These are phyloP conservation scores for Fusarium tricinctum DNA, from an alignment of 2,329 filamentous ascomycete species.

Conservation along the genomic window DNA sequence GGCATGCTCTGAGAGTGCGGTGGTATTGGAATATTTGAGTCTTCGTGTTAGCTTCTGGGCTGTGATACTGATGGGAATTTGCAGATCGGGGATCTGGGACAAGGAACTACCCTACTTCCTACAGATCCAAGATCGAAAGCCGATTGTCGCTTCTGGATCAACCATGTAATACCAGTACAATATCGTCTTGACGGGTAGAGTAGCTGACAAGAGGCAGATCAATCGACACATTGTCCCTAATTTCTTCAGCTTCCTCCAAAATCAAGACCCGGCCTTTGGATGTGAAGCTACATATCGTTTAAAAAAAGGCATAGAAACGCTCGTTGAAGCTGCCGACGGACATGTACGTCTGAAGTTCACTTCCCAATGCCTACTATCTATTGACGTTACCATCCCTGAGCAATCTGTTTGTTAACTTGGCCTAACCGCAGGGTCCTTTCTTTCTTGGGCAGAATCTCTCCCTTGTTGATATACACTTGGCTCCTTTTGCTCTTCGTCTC, in stretches of 20 bases:
- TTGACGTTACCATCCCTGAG: not conserved
- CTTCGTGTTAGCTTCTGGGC: not conserved
- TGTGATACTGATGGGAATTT: slow-evolving; percentile 2
- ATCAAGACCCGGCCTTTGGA: slow-evolving; percentile 72
- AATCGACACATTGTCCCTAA: slow-evolving; percentile 81
- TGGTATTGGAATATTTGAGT: slow-evolving; percentile 86
- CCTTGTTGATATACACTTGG: slow-evolving; percentile 81
- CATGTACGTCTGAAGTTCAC: slow-evolving; percentile 48
- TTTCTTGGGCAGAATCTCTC: slow-evolving; percentile 69
- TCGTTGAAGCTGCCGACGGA: slow-evolving; percentile 64
- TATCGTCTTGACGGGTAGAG: not conserved
- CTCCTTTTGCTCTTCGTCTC: slow-evolving; percentile 80
- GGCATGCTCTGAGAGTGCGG: slow-evolving; percentile 84
- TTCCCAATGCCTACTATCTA: no score
- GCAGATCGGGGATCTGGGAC: slow-evolving; percentile 79
- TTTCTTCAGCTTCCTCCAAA: slow-evolving; percentile 81
- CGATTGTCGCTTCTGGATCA: slow-evolving; percentile 82
- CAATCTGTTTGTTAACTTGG: not conserved
- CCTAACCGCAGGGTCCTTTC: slow-evolving; percentile 70
- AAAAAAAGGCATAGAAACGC: slow-evolving; percentile 70
- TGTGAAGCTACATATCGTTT: slow-evolving; percentile 71
- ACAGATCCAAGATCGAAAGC: slow-evolving; percentile 76
- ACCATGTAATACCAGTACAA: slow-evolving; percentile 70
- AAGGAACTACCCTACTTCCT: slow-evolving; percentile 73
- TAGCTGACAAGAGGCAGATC: slow-evolving; percentile 63